Base-by-base conservation (phyloP, 495 filamentous ascomycete genomes). In the Aspergillus sclerotioniger region DNA sequence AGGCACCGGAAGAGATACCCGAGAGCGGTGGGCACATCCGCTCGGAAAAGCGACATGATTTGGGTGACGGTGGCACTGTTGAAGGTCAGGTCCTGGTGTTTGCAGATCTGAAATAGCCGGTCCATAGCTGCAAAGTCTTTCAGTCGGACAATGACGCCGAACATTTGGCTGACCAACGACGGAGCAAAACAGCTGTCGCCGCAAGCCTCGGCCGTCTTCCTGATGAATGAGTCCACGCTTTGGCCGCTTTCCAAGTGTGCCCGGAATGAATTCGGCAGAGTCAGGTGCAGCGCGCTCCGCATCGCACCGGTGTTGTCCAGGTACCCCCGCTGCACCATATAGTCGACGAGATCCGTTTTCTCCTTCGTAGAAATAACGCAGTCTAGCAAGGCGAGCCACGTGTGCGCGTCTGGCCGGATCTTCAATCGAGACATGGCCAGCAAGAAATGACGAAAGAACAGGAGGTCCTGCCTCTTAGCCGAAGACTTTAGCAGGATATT, bases 351-450 rank as follows among this genome's bases (percentile, higher is more conserved):
- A 12, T 57, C 15, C 13, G 60, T 50, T 58, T 74, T 75, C n/a
- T 65, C 63, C 15, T 58, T 62, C 21, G 72, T 65, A 2, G 62
- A 67, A 8, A 71, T 49, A 45, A 77, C 60, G 16, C 65, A 69
- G 28, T 67, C 54, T 32, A 80, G 57, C 13, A 80, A 71, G 8
- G 69, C 59, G 15, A 76, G 43, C 80, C 79, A 82, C 10, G 77
- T 82, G 3, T 69, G n/a, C 31, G 66, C 28, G 49, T 79, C 73
- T 16, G 80, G 78, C 8, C 61, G 58, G 46, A 82, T 63, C 0
- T 69, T 55, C 17, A 61, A 45, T 51, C 62, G 58, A 12, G 61
- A 43, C 77, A 82, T 80, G 20, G 50, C 45, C 6, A 57, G 41
- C 19, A 80, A 50, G 16, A 76, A 52, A 3, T 52, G 35, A 9